Base-by-base conservation (phyloP, 345 rosid genomes). In the Bruguiera sexangula region DNA sequence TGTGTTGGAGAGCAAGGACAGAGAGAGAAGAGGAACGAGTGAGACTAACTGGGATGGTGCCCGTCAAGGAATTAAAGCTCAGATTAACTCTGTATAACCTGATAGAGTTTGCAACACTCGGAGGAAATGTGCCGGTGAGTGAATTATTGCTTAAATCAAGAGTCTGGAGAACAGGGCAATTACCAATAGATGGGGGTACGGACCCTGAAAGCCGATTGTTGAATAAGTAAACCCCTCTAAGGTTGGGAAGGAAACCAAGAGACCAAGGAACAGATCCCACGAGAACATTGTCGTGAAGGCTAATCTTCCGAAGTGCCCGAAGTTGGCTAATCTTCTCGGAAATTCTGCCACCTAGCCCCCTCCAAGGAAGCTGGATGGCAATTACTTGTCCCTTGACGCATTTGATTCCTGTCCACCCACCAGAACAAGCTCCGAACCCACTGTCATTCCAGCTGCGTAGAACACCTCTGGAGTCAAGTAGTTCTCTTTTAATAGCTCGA, bases 291-390 rank as follows among this genome's bases (percentile, higher is more conserved):
- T 95, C 85, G 70, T 95, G 99, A 54, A 95, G 81, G 76, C 96
- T 89, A 74, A 95, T 83, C 80, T 82, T 88, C 67, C 96, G 70
- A 31, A 95, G 87, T 53, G 70, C 74, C 30, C 65, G 84, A 75
- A 95, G 96, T 82, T 87, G 96, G 31, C 95, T 93, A 5, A 95
- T 89, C 78, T 88, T 86, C 76, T 88, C 96, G 0, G 95, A 87
- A 81, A 92, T 81, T 65, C 77, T 79, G 20, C 99, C 99, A 1
- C 96, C 89, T 3, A 95, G 82, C 27, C 92, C 88, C 53, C 71
- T 88, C 96, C 96, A 95, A 1, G 99, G 99, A 69, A 95, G 98
- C 79, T 92, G 93, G 73, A 95, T 82, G 18, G 88, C 89, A 1
- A 90, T 80, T 29, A 95, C 89, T 67, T 87, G 89, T 34, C 99